Conservation (phyloP, 2,329 filamentous ascomycete species). For the Arthroderma sp. region DNA sequence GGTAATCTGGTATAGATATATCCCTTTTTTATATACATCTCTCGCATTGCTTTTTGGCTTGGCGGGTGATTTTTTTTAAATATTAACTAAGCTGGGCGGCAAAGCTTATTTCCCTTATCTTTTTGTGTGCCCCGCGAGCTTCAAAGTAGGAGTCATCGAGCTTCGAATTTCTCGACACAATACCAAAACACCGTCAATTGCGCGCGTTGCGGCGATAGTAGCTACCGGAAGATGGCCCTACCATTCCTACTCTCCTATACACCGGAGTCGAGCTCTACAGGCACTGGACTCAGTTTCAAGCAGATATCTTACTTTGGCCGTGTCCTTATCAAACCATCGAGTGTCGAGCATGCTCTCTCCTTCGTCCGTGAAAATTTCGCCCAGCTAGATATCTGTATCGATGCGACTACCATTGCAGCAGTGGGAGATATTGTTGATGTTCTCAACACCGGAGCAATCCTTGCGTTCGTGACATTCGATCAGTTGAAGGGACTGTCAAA, state of each 20-base stretch:
- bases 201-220: background rate
- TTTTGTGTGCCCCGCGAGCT: background rate
- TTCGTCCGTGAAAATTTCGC: constrained; percentile 48
- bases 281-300: constrained; percentile 42
- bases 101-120: constrained; percentile 2
- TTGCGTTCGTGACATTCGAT: constrained; percentile 65
- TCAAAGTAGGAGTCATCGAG: background rate
- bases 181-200: background rate
- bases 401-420: constrained; percentile 57
- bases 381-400: constrained; percentile 55
- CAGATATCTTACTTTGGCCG: constrained; percentile 48
- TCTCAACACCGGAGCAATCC: constrained; percentile 72
- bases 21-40: background rate
- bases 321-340: constrained; percentile 43
- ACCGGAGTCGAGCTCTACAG: constrained; percentile 21
- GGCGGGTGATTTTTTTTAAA: background rate
- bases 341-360: constrained; percentile 28
- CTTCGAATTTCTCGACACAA: background rate
- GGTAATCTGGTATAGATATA: background rate
- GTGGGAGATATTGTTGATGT: constrained; percentile 65
- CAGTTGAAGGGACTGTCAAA: constrained; percentile 49
- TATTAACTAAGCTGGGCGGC: background rate
- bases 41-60: background rate
- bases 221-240: constrained; percentile 25
- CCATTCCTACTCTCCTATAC: constrained; percentile 29